phyloP scores from a whole-genome alignment of 2,329 filamentous ascomycete genomes.

The Calonectria fujianensis region DNA sequence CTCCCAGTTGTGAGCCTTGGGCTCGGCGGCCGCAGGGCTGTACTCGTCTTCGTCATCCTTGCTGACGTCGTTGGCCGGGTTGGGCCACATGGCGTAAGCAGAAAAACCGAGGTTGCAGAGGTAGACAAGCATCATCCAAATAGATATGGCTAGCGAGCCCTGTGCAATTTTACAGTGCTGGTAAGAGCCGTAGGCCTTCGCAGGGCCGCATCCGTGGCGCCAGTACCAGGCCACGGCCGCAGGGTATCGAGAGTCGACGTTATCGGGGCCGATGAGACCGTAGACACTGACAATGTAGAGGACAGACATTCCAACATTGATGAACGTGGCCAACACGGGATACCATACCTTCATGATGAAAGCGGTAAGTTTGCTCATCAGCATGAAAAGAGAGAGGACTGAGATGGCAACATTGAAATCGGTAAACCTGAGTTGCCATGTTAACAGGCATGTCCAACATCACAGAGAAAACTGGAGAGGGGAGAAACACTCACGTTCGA shows the following conservation, averaged over 20 bases:
- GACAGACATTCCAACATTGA: slow-evolving; percentile 74
- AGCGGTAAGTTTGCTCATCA: slow-evolving; percentile 81
- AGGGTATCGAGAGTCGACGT: slow-evolving; percentile 77
- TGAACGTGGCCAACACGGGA: slow-evolving; percentile 77
- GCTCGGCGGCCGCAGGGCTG: slow-evolving; percentile 55
- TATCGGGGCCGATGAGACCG: slow-evolving; percentile 84
- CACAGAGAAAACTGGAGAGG: not conserved
- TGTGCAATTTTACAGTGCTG: slow-evolving; percentile 81
- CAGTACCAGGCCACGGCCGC: slow-evolving; percentile 85
- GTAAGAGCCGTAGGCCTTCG: slow-evolving; percentile 71
- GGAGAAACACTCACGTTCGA: slow-evolving; percentile 73
- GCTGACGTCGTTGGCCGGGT: slow-evolving; percentile 70
- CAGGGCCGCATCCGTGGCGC: slow-evolving; percentile 79
- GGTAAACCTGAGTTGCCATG: slow-evolving; percentile 73
- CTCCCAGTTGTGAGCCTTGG: slow-evolving; percentile 72
- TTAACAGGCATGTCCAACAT: not conserved
- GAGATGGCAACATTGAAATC: slow-evolving; percentile 86
- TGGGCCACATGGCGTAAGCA: slow-evolving; percentile 75
- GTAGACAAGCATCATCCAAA: slow-evolving; percentile 82
- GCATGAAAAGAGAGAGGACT: slow-evolving; percentile 84
- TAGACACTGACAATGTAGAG: slow-evolving; percentile 81
- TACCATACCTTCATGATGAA: slow-evolving; percentile 83
- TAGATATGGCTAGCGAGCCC: slow-evolving; percentile 77
- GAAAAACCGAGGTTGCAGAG: slow-evolving; percentile 75
- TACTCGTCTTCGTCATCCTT: slow-evolving; percentile 66